Evolutionary conservation across 352 stramenopile genomes (phyloP), one percentile per base, ranked within the genome.

Genomic region (Peronospora destructor): DNA sequence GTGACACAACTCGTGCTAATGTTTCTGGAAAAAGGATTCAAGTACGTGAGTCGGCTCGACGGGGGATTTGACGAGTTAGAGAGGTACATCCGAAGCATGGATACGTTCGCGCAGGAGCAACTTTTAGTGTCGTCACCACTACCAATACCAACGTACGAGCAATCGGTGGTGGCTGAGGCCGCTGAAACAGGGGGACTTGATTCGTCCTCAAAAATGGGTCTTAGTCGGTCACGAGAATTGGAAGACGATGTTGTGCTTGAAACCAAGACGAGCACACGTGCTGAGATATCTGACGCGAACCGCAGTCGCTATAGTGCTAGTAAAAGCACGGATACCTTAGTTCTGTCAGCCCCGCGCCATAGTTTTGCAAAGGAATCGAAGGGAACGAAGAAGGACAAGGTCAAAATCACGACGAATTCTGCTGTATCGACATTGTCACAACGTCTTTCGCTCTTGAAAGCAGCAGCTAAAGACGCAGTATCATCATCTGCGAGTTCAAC

Each of bases 1-100:
- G 71, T 94, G 39, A 90, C 79, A 10, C 74, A 79, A 13, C 59
- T 94, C 2, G 77, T 93, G 32, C 48, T 92, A 6, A 84, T 94
- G 67, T 94, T 95, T 45, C 57, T 93, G 9, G 77, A 93, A 46
- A 88, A 91, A 8, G 84, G 80, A 0, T 95, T 94, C 38, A 78
- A 89, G 54, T 80, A 91, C 39, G 83, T 95, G 13, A 92, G 84
- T 47, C 75, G 79, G 7, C 55, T 95, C 0, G 76, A 90, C 17
- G 84, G 84, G 14, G 80, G 85, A 0, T 92, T 94, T 45, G 78
- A 87, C 1, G 76, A 86, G 32, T 59, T 95, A n/a, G 81, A 87
- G 37, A 58, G 73, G 13, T 70, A 68, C 36, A 85, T 94, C 17
- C 42, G 68, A 32, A 58, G 48, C 3, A 81, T 89, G 60, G 79